Conservation (phyloP, 2,329 filamentous ascomycete species). For the Diaporthe sp. region DNA sequence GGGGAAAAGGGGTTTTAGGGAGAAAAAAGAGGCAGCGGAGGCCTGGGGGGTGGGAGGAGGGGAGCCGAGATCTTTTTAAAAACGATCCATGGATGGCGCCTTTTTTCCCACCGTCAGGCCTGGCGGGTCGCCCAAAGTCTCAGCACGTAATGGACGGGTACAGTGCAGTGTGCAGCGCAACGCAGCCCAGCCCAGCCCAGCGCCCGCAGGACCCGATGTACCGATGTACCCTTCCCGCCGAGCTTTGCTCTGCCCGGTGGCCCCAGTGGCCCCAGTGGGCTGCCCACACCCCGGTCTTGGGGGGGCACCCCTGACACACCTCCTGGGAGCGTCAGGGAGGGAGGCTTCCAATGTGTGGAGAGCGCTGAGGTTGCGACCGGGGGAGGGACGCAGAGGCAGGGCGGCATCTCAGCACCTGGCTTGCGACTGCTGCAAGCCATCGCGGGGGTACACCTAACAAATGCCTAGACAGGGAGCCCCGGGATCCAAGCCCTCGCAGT, state of each 20-base stretch:
- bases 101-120: slow-evolving; percentile 37
- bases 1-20: slow-evolving; percentile 48
- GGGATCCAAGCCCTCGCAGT: neutral
- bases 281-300: slow-evolving; percentile 33
- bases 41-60: slow-evolving; percentile 49
- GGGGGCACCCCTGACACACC: slow-evolving; percentile 39
- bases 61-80: slow-evolving; percentile 49
- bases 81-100: slow-evolving; percentile 36
- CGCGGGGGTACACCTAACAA: slow-evolving; percentile 34
- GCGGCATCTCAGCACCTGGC: slow-evolving; percentile 8
- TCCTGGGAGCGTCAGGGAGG: slow-evolving; percentile 40
- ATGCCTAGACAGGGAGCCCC: slow-evolving; percentile 21
- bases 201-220: slow-evolving; percentile 28
- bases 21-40: slow-evolving; percentile 45
- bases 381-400: slow-evolving; percentile 27
- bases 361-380: slow-evolving; percentile 35
- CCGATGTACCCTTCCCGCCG: slow-evolving; percentile 21
- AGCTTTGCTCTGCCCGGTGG: slow-evolving; percentile 28
- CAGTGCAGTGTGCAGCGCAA: slow-evolving; percentile 29
- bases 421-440: slow-evolving; percentile 27
- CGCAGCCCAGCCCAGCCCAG: slow-evolving; percentile 2
- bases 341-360: slow-evolving; percentile 34
- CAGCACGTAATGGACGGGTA: slow-evolving; percentile 42
- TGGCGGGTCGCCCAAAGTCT: slow-evolving; percentile 34
- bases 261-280: slow-evolving; percentile 29